phyloP scores from a whole-genome alignment of 805 yeast genomes.

The Kregervanrija fluxuum region DNA sequence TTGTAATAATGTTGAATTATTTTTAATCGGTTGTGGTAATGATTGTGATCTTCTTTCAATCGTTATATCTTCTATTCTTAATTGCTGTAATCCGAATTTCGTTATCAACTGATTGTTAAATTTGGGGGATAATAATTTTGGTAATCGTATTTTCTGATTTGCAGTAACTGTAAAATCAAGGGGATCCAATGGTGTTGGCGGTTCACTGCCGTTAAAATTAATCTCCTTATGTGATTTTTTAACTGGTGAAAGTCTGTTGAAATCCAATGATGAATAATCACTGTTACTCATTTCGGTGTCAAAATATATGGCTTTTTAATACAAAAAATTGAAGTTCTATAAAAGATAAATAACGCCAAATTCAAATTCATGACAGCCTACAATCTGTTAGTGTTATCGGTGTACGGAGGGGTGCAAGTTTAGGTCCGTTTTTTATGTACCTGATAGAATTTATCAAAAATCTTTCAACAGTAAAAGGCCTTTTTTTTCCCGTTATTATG shows the following conservation, averaged over 20 bases:
- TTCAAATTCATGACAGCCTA: neutral
- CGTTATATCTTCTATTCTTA: constrained; percentile 12
- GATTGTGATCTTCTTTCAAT: neutral
- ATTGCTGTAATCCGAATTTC: constrained; percentile 12
- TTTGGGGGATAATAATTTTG: constrained; percentile 13
- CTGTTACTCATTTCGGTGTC: neutral
- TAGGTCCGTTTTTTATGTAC: too few relatives aligned
- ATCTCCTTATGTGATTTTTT: neutral
- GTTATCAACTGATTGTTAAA: constrained; percentile 12
- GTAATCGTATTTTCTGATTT: constrained; percentile 8
- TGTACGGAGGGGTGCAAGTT: too few relatives aligned
- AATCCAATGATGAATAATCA: neutral
- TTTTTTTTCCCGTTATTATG: too few relatives aligned
- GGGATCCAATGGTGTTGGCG: neutral
- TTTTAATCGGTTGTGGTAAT: neutral
- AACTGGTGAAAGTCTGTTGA: neutral
- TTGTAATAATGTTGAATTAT: constrained; percentile 1
- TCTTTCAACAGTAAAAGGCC: too few relatives aligned
- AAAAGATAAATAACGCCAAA: neutral
- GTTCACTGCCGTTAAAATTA: neutral
- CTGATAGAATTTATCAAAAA: too few relatives aligned
- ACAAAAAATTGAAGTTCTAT: neutral
- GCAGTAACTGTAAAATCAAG: neutral
- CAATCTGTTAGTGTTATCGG: neutral
- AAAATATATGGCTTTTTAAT: neutral